These are phyloP conservation scores for Arthroderma sp. DNA, from an alignment of 2,329 filamentous ascomycete species.

Conservation along the genomic window DNA sequence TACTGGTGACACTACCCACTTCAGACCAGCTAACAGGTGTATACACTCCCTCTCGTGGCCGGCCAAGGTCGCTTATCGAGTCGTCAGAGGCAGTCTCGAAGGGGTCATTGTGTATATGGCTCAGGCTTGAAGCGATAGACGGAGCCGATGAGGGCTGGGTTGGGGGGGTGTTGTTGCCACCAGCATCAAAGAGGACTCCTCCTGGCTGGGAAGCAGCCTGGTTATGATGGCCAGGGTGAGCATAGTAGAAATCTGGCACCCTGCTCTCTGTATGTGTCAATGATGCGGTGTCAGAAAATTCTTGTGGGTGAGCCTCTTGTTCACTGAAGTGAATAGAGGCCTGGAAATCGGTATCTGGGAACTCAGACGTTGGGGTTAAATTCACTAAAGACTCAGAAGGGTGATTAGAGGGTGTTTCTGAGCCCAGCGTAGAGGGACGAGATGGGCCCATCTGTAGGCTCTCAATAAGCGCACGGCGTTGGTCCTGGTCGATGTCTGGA, in stretches of 20 bases:
- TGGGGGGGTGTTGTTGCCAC: neutral
- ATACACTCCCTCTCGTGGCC: conserved; percentile 21
- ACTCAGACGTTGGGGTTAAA: conserved; percentile 37
- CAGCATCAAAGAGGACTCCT: neutral
- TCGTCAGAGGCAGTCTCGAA: conserved; percentile 25
- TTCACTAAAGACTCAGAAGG: conserved; percentile 34
- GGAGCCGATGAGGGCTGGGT: conserved; percentile 24
- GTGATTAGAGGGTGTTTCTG: conserved; percentile 27
- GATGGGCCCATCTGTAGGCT: conserved; percentile 17
- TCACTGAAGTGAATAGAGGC: conserved; percentile 11
- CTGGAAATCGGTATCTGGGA: conserved; percentile 20
- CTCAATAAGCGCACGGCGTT: conserved; percentile 13
- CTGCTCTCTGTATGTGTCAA: conserved; percentile 27
- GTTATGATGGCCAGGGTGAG: conserved; percentile 19
- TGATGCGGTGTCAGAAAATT: conserved; percentile 11
- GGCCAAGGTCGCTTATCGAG: conserved; percentile 30
- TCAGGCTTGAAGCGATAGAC: conserved; percentile 28
- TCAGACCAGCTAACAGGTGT: conserved; percentile 37
- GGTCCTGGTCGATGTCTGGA: conserved; percentile 10
- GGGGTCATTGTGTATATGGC: conserved; percentile 26
- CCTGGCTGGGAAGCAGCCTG: conserved; percentile 12
- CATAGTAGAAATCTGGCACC: conserved; percentile 23
- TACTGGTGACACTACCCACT: conserved; percentile 34
- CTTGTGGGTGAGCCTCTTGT: conserved; percentile 18
- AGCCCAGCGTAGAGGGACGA: conserved; percentile 20